These are phyloP conservation scores for Andalucia godoyi DNA, from an alignment of 78 protist species.

Conservation along the genomic window DNA sequence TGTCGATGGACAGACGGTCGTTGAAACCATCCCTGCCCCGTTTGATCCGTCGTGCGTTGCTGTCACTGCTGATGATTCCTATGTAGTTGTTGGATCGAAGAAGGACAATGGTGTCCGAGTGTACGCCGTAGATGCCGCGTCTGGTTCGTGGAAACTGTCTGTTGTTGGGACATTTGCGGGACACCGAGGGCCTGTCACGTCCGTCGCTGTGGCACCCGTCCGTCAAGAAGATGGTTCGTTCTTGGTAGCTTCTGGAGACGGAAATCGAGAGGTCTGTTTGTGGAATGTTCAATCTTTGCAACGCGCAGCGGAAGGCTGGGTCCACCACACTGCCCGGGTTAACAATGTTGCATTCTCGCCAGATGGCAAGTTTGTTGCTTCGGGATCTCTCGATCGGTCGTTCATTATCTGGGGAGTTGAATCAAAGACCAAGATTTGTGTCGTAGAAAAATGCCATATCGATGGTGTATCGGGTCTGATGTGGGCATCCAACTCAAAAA, in stretches of 20 bases:
- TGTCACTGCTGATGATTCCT: no score
- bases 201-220: conserved; percentile 56
- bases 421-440: no score
- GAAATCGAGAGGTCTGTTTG: conserved; percentile 38
- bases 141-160: no score
- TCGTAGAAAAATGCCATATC: no score
- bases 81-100: no score
- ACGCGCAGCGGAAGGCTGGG: conserved; percentile 38
- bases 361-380: conserved; percentile 36
- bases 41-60: no score
- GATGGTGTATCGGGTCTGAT: no score
- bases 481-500: no score
- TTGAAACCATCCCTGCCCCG: no score
- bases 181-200: conserved; percentile 41
- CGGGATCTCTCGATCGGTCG: conserved; percentile 46
- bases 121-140: no score
- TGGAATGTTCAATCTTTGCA: conserved; percentile 9
- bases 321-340: conserved; percentile 61
- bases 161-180: conserved; percentile 3
- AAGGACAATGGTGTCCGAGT: no score
- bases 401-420: conserved; percentile 48
- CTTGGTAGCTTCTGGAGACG: conserved; percentile 57
- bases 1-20: no score
- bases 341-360: conserved; percentile 59
- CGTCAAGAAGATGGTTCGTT: conserved; percentile 43